phyloP scores from a whole-genome alignment of 2,329 filamentous ascomycete genomes.

The Teratosphaeria nubilosa region DNA sequence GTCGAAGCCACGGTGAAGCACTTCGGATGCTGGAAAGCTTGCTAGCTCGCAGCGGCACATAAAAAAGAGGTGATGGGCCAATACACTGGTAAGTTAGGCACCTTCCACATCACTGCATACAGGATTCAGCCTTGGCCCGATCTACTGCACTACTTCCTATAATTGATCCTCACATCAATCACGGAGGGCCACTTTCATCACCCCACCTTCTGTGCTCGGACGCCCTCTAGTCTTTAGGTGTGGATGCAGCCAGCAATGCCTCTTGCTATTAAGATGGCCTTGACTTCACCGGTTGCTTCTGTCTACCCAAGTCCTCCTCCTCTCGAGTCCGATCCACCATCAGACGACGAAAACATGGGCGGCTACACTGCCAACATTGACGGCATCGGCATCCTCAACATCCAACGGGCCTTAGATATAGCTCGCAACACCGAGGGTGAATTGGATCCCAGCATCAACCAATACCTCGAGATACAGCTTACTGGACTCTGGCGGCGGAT shows the following conservation, averaged over 20 bases:
- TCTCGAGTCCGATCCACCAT: slow-evolving; percentile 9
- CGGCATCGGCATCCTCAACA: slow-evolving; percentile 34
- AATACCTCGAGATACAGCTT: slow-evolving; percentile 56
- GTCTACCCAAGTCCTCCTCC: slow-evolving; percentile 20
- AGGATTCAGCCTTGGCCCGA: background rate
- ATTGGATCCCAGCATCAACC: slow-evolving; percentile 51
- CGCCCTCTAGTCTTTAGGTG: background rate
- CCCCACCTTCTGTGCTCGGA: background rate
- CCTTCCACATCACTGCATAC: background rate
- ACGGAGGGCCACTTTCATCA: background rate
- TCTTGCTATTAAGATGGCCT: background rate
- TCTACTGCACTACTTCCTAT: slow-evolving; percentile 2
- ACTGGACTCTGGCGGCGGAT: slow-evolving; percentile 58
- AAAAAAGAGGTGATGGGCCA: background rate
- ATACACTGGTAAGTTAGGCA: background rate
- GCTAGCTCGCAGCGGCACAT: background rate
- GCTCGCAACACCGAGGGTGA: slow-evolving; percentile 64
- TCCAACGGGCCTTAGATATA: slow-evolving; percentile 62
- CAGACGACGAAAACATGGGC: slow-evolving; percentile 27
- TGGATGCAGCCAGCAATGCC: background rate
- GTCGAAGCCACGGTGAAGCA: background rate
- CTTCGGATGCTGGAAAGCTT: background rate
- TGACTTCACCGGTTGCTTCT: slow-evolving; percentile 9
- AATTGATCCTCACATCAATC: background rate
- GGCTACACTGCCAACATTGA: slow-evolving; percentile 27